Evolutionary conservation across 2,329 filamentous ascomycete species (phyloP).

Genomic region (Lecanicillium sp.): DNA sequence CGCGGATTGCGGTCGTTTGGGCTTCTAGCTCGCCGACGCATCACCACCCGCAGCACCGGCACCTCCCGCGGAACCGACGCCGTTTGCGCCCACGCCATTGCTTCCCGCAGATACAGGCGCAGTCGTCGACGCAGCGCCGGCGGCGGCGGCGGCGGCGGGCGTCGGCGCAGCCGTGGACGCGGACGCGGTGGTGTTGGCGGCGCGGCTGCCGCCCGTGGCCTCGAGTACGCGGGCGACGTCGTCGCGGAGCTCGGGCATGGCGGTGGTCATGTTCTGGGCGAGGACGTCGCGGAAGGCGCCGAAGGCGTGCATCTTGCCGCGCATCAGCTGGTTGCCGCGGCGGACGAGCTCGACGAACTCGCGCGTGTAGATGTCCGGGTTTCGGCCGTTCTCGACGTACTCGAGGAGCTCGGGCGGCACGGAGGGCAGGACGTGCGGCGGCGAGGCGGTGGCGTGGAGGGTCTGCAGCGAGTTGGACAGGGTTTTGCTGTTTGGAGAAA

Average conservation of each 20-base stretch:
- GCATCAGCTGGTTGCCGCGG: constrained; percentile 59
- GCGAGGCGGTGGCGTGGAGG: constrained; percentile 35
- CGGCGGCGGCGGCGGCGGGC: not conserved
- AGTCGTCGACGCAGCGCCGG: constrained; percentile 12
- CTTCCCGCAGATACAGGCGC: constrained; percentile 12
- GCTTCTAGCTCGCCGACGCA: constrained; percentile 1
- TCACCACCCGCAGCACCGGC: not conserved
- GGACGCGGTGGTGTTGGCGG: not conserved
- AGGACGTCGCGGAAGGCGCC: constrained; percentile 55
- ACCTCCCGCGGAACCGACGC: not conserved
- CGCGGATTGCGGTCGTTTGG: not conserved
- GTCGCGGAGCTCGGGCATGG: constrained; percentile 52
- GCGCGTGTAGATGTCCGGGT: constrained; percentile 68
- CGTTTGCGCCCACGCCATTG: not conserved
- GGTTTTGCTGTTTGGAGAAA: constrained; percentile 28
- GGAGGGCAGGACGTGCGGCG: constrained; percentile 38
- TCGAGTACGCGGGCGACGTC: constrained; percentile 48
- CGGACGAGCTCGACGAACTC: constrained; percentile 66
- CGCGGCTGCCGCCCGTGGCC: constrained; percentile 33
- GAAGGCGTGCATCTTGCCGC: constrained; percentile 59
- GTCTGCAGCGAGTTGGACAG: constrained; percentile 34
- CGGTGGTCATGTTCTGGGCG: constrained; percentile 49
- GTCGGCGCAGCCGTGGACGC: constrained; percentile 14
- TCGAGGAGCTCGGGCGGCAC: constrained; percentile 58
- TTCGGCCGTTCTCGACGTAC: constrained; percentile 66